These are phyloP conservation scores for Globisporangium spinosum DNA, from an alignment of 352 stramenopile genomes.

Conservation along the genomic window DNA sequence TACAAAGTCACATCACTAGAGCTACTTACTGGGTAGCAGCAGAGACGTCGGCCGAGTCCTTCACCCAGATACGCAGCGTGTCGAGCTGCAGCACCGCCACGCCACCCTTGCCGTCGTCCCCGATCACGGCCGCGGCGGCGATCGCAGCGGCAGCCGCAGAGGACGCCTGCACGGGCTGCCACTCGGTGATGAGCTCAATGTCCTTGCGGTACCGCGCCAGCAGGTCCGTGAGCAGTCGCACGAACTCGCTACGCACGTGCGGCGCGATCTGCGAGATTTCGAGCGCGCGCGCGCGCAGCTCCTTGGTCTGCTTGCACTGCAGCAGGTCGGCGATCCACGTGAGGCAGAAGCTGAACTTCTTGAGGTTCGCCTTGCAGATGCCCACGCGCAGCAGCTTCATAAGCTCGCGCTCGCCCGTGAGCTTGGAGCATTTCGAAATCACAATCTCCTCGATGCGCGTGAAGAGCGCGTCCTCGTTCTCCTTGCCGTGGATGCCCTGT, in stretches of 20 bases:
- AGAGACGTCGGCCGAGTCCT: slow-evolving; percentile 27
- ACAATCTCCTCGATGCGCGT: slow-evolving; percentile 63
- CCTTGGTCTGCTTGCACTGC: slow-evolving; percentile 54
- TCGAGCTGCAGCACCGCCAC: slow-evolving; percentile 41
- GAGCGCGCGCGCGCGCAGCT: slow-evolving; percentile 59
- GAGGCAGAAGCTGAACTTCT: slow-evolving; percentile 81
- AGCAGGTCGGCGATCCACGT: slow-evolving; percentile 77
- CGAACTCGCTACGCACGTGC: slow-evolving; percentile 64
- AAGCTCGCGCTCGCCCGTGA: slow-evolving; percentile 49
- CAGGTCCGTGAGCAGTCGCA: slow-evolving; percentile 53
- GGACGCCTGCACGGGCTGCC: slow-evolving; percentile 42
- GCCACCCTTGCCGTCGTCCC: slow-evolving; percentile 13
- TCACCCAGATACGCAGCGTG: slow-evolving; percentile 69
- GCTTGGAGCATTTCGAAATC: slow-evolving; percentile 48
- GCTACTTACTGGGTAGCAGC: not conserved
- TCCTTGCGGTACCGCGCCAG: slow-evolving; percentile 50
- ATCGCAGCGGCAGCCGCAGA: slow-evolving; percentile 8
- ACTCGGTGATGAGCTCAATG: slow-evolving; percentile 72
- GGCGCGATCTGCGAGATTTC: slow-evolving; percentile 73
- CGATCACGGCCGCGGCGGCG: slow-evolving; percentile 10
- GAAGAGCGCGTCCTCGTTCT: slow-evolving; percentile 61
- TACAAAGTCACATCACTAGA: not conserved
- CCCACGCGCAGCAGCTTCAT: slow-evolving; percentile 58
- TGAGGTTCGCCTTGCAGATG: slow-evolving; percentile 78
- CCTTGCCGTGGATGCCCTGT: slow-evolving; percentile 64